Conservation (phyloP, 108 stramenopile species). For the Skeletonema tropicum region DNA sequence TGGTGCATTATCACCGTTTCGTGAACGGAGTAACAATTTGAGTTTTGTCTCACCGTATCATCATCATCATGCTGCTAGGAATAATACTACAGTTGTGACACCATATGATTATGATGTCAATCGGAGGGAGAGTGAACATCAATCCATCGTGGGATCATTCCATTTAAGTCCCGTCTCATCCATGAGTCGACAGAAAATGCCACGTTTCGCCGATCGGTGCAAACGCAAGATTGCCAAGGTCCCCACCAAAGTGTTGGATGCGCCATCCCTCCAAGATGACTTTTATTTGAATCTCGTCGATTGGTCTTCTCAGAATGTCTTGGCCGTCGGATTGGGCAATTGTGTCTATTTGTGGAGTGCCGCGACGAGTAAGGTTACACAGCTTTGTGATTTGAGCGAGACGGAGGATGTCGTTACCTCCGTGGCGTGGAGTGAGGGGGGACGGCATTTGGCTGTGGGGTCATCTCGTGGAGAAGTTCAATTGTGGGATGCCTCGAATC, state of each 20-base stretch:
- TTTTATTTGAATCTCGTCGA: conserved; percentile 95
- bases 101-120: not conserved
- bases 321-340: conserved; percentile 96
- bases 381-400: conserved; percentile 72
- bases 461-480: conserved; percentile 82
- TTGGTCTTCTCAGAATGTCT: no score
- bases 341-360: conserved; percentile 96
- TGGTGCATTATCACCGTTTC: conserved; percentile 40
- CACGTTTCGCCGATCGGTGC: conserved; percentile 63
- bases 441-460: conserved; percentile 87
- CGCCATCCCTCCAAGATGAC: conserved; percentile 97
- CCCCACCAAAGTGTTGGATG: conserved; percentile 98
- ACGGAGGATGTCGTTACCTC: conserved; percentile 79
- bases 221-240: conserved; percentile 89
- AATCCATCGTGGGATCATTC: conserved; percentile 80
- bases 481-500: conserved; percentile 86
- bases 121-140: conserved; percentile 18
- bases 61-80: no score
- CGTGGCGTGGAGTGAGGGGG: conserved; percentile 90
- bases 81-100: not conserved
- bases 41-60: conserved; percentile 71
- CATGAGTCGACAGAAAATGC: conserved; percentile 26
- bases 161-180: conserved; percentile 63
- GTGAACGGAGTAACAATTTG: conserved; percentile 67
- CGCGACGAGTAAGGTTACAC: conserved; percentile 88